phyloP scores from a whole-genome alignment of 2,329 filamentous ascomycete genomes.

The Exophiala oligosperma region DNA sequence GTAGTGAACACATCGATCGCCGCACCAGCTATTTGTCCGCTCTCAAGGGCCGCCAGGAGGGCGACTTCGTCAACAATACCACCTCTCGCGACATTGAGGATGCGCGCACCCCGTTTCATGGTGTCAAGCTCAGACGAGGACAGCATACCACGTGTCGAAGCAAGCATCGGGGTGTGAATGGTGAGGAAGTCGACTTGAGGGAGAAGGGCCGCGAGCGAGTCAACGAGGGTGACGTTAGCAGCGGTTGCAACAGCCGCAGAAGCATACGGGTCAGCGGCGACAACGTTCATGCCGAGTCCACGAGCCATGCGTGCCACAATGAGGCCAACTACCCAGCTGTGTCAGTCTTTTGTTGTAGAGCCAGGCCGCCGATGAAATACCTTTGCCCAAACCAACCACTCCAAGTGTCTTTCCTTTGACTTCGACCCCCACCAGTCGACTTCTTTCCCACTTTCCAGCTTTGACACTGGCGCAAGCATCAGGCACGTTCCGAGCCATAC shows the following conservation, averaged over 20 bases:
- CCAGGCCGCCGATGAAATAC: constrained; percentile 33
- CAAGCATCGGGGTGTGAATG: constrained; percentile 77
- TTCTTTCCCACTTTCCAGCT: constrained; percentile 72
- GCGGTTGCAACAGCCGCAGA: constrained; percentile 69
- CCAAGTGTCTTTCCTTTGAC: constrained; percentile 75
- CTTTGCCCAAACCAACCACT: constrained; percentile 79
- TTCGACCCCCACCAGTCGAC: constrained; percentile 73
- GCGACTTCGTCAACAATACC: constrained; percentile 78
- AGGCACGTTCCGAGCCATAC: constrained; percentile 71
- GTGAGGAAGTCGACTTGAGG: constrained; percentile 73
- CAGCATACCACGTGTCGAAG: constrained; percentile 73
- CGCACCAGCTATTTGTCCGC: constrained; percentile 71
- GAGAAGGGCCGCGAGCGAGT: constrained; percentile 61
- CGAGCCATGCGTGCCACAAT: constrained; percentile 78
- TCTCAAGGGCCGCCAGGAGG: constrained; percentile 67
- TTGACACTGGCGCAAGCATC: constrained; percentile 70
- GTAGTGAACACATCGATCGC: constrained; percentile 78
- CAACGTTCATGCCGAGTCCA: constrained; percentile 73
- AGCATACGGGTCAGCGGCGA: constrained; percentile 76
- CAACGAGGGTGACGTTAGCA: constrained; percentile 65
- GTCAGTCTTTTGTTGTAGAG: neutral
- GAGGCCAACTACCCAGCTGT: constrained; percentile 57
- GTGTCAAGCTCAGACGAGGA: constrained; percentile 63
- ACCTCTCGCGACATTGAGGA: constrained; percentile 77
- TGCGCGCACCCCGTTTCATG: constrained; percentile 73